Conservation (phyloP, 768 basidiomycete species). For the Melanogaster broomeanus region DNA sequence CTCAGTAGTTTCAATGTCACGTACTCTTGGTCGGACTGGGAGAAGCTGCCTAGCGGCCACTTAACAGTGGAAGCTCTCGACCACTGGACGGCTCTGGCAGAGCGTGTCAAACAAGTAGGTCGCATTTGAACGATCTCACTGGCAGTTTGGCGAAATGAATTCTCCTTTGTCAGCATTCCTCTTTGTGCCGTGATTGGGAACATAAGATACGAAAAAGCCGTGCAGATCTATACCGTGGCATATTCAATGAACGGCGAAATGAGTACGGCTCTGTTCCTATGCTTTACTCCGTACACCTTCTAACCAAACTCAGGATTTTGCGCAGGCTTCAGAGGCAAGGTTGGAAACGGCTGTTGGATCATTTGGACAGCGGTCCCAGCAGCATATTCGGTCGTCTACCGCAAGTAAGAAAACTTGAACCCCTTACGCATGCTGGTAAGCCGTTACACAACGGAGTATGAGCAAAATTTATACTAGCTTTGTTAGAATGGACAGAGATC, state of each 20-base stretch:
- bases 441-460: too few species aligned
- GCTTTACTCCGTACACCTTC: neutral
- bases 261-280: slow-evolving; percentile 1
- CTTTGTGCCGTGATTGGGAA: slow-evolving; percentile 3
- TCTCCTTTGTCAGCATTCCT: slow-evolving; percentile 9
- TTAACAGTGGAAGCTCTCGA: neutral
- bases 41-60: neutral
- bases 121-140: neutral
- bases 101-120: slow-evolving; percentile 3
- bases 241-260: slow-evolving; percentile 1
- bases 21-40: slow-evolving; percentile 6
- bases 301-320: slow-evolving; percentile 4
- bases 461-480: neutral
- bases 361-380: neutral
- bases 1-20: too few species aligned
- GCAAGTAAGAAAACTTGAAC: slow-evolving; percentile 6
- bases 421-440: slow-evolving; percentile 1
- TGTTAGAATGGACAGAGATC: slow-evolving; percentile 13
- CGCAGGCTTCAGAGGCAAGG: neutral
- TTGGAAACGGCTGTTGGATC: neutral
- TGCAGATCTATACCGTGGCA: neutral
- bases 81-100: neutral
- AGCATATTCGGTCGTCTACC: neutral
- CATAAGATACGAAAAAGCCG: neutral
- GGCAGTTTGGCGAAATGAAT: neutral